These are phyloP conservation scores for Suhomyces canberraensis DNA, from an alignment of 805 yeast species.

Conservation along the genomic window DNA sequence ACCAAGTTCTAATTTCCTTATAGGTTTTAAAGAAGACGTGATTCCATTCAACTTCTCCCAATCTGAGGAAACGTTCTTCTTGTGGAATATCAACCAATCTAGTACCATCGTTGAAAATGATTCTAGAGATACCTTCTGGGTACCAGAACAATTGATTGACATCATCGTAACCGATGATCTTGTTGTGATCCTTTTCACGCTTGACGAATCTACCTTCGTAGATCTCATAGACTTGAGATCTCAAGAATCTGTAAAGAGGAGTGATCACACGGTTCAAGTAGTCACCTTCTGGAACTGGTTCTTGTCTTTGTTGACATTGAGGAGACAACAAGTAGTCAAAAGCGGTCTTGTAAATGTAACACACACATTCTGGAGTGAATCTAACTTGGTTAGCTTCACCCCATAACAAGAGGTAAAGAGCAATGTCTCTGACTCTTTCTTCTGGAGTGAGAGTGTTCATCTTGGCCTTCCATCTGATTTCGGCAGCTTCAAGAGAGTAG, in stretches of 20 bases:
- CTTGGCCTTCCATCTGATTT: constrained; percentile 81
- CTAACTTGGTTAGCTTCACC: constrained; percentile 94
- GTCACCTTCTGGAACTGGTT: constrained; percentile 86
- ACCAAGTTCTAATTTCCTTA: constrained; percentile 96
- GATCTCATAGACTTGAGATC: constrained; percentile 79
- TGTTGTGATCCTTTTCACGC: constrained; percentile 82
- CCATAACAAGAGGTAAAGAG: constrained; percentile 75
- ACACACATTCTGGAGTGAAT: constrained; percentile 76
- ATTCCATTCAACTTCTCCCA: constrained; percentile 92
- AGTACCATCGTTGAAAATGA: constrained; percentile 86
- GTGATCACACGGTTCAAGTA: constrained; percentile 88
- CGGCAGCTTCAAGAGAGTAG: constrained; percentile 77
- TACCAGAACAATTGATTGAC: constrained; percentile 99
- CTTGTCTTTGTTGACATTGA: constrained; percentile 82
- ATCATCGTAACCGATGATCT: constrained; percentile 91
- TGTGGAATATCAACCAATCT: constrained; percentile 86
- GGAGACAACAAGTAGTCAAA: constrained; percentile 85
- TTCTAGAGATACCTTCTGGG: constrained; percentile 96
- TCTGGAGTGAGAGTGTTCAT: constrained; percentile 72
- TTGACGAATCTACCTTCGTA: constrained; percentile 78
- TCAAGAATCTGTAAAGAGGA: constrained; percentile 77
- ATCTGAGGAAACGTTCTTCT: constrained; percentile 81
- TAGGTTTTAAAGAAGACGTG: constrained; percentile 93
- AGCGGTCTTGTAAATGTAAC: constrained; percentile 95
- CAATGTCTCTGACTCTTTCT: constrained; percentile 76